Evolutionary conservation across 1,139 yeast genomes (phyloP), one percentile per base, ranked within the genome.

Genomic region (Kodamaea ohmeri): DNA sequence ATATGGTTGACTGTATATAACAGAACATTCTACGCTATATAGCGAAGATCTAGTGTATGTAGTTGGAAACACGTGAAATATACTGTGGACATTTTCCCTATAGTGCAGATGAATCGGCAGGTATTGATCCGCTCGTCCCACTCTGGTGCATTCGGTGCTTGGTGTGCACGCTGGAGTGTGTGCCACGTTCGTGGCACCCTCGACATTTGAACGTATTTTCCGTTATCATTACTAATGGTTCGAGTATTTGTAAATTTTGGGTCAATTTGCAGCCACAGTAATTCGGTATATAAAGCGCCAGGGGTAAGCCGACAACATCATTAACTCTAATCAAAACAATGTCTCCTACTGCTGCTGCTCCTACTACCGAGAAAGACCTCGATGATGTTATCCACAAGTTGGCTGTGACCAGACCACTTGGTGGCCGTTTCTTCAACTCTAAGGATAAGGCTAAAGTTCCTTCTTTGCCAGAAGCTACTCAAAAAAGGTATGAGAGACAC

Each of bases 391-490:
- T 55, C 32, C 17, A 35, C 24, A 50, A 50, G 33, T 45, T 56
- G 35, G 58, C 60, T 13, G 26, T 37, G 15, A 35, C 43, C 12
- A 54, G 49, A 37, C 59, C 58, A 25, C 38, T 55, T 39, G 57
- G 58, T 6, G 48, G 43, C 7, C 15, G 25, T 14, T 37, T 21
- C 39, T 37, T 32, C 33, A 35, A 29, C 19, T 11, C 22, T 22
- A 35, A 35, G 16, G 32, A 29, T 6, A 9, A 26, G 13, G 20
- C 26, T 13, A 25, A 20, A 15, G 25, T 21, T 16, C 25, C 28
- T 6, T 7, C 17, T 12, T 47, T 74, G 28, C 79, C 79, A 18
- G 61, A 47, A 32, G 29, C 63, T 9, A 53, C 73, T 5, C 53
- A 52, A 22, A 50, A 49, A 13, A 56, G 76, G 40, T 61, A 56